Evolutionary conservation across 1,139 yeast genomes (phyloP), one percentile per base, ranked within the genome.

Genomic region (Keqinozyma sinolaborantium): DNA sequence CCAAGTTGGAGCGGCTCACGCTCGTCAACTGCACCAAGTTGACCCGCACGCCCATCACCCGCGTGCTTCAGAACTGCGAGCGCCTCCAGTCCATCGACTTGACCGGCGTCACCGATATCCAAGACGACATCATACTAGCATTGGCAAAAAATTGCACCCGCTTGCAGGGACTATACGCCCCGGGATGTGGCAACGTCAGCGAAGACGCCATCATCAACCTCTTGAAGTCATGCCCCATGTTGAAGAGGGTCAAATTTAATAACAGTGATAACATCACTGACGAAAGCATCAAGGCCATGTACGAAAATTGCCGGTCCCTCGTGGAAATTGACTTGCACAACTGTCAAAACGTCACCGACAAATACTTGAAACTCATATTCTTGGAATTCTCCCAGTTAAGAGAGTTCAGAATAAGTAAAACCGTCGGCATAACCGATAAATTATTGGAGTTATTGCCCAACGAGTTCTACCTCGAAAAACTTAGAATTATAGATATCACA

Each of bases 321-420:
- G 95, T 90, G 19, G 98, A 92, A 59, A 82, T 92, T 32, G 97
- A 92, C 59, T 69, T 92, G 33, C 92, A 88, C 43, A 81, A 82
- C 28, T 85, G 95, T 56, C 77, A 82, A n/a, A 70, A 75, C 40
- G 78, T 88, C 20, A 76, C 86, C 11, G 88, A 86, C 53, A 51
- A 51, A 12, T 66, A 85, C 31, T 66, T 86, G 32, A 66, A 74
- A 35, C 60, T 60, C n/a, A 67, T 86, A n/a, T 79, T 87, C 47
- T 57, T 70, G 23, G 77, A 76, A 25, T 68, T 87, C 34, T 71
- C 79, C 5, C 88, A 80, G 45, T 63, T 90, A 33, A 70, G 96
- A 40, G 97, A 90, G 56, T 82, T 88, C 50, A 76, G 95, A 50
- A 73, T 88, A 11, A 83, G 95, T 12, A 79, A 79, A 44, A 85